Conservation (phyloP, 2,329 filamentous ascomycete species). For the Orbilia brochopaga region DNA sequence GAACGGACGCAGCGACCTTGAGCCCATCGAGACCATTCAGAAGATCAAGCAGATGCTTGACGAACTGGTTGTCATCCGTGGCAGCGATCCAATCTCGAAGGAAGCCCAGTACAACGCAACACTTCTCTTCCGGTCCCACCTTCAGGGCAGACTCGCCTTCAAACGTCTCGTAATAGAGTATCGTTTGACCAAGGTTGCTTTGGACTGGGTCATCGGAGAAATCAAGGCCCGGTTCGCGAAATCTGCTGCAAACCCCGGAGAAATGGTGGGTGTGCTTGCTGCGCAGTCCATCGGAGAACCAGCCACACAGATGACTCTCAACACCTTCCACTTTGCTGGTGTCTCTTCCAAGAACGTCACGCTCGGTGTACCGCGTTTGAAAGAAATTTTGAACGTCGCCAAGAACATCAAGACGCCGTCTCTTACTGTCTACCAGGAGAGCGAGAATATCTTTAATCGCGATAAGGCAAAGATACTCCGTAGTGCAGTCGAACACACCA, state of each 20-base stretch:
- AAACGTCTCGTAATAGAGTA: constrained; percentile 88
- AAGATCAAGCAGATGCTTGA: constrained; percentile 76
- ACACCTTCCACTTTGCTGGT: constrained; percentile 99
- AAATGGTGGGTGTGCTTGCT: constrained; percentile 98
- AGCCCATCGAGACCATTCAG: constrained; percentile 84
- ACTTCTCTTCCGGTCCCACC: constrained; percentile 85
- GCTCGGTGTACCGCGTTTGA: constrained; percentile 96
- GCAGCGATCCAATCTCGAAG: constrained; percentile 76
- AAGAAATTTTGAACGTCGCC: constrained; percentile 98
- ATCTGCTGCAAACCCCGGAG: constrained; percentile 85
- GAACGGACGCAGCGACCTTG: constrained; percentile 82
- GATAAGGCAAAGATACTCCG: constrained; percentile 84
- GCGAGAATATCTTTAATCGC: constrained; percentile 68
- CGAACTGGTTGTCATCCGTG: constrained; percentile 82
- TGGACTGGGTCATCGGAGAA: constrained; percentile 89
- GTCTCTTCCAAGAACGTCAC: constrained; percentile 99
- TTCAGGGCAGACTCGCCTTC: constrained; percentile 88
- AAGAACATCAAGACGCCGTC: constrained; percentile 98
- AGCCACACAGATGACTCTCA: constrained; percentile 98
- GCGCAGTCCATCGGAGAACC: constrained; percentile 99
- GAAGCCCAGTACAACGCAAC: constrained; percentile 91
- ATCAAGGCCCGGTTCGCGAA: constrained; percentile 86
- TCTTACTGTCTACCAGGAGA: constrained; percentile 87
- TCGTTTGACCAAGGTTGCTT: constrained; percentile 85
- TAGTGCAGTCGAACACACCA: constrained; percentile 92